Percentiles rank a stretch among this genome's conserved stretches.
Evolutionary conservation across 208 protist genomes (phyloP).

Genomic region (Trypanosoma vivax): DNA sequence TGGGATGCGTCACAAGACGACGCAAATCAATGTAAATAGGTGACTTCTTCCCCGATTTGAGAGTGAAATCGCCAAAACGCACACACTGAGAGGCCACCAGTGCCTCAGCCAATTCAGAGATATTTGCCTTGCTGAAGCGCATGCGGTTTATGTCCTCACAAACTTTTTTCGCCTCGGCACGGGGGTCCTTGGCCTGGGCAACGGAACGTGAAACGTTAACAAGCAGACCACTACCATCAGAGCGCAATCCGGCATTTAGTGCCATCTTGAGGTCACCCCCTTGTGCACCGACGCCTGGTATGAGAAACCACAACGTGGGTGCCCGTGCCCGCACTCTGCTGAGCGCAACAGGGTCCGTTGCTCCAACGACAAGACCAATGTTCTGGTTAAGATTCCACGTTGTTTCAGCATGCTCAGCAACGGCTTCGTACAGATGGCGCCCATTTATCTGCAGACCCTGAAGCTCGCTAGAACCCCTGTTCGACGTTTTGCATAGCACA

Average conservation of each 20-base stretch:
- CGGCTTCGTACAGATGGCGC: constrained; percentile 64
- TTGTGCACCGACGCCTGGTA: constrained; percentile 81
- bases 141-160: constrained; percentile 75
- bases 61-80: constrained; percentile 92
- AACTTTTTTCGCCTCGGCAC: constrained; percentile 55
- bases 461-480: constrained; percentile 83
- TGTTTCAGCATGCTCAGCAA: constrained; percentile 68
- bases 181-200: constrained; percentile 57
- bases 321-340: constrained; percentile 63
- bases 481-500: constrained; percentile 85
- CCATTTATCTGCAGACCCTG: constrained; percentile 60
- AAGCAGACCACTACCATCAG: constrained; percentile 72
- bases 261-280: constrained; percentile 68
- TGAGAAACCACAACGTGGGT: constrained; percentile 83
- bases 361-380: constrained; percentile 80
- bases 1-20: constrained; percentile 84
- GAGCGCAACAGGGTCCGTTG: constrained; percentile 75
- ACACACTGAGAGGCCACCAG: constrained; percentile 81
- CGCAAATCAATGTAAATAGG: constrained; percentile 96
- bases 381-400: constrained; percentile 73
- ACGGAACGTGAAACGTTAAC: constrained; percentile 84
- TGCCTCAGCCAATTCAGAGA: constrained; percentile 47
- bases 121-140: constrained; percentile 39
- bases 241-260: constrained; percentile 66
- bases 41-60: constrained; percentile 93